Conservation (phyloP, 2,329 filamentous ascomycete genomes). For the Sporothrix euskadiensis region DNA sequence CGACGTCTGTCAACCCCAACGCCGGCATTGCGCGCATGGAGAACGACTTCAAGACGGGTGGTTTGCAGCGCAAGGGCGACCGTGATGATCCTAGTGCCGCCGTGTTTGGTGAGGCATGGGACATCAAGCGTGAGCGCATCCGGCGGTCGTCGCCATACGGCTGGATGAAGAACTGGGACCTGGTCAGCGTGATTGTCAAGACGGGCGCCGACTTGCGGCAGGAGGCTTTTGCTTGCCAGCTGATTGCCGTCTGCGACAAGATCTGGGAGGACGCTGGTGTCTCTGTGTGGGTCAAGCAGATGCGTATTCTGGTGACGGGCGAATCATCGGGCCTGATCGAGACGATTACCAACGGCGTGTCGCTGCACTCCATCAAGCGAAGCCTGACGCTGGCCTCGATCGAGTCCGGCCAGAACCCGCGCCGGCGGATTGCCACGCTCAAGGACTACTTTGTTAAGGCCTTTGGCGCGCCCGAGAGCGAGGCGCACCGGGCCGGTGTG, state of each 20-base stretch:
- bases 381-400: constrained; percentile 75
- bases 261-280: constrained; percentile 76
- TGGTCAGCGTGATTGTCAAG: constrained; percentile 85
- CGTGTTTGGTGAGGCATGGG: constrained; percentile 85
- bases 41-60: constrained; percentile 84
- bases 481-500: constrained; percentile 69
- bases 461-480: constrained; percentile 70
- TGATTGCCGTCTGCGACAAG: constrained; percentile 77
- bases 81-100: constrained; percentile 83
- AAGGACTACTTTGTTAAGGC: constrained; percentile 80
- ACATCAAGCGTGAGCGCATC: constrained; percentile 79
- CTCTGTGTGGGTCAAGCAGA: constrained; percentile 84
- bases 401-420: constrained; percentile 70
- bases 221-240: constrained; percentile 83
- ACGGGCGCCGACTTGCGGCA: constrained; percentile 80
- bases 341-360: constrained; percentile 85
- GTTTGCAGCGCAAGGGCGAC: constrained; percentile 76
- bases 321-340: constrained; percentile 83
- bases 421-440: constrained; percentile 74
- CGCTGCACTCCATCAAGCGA: constrained; percentile 81
- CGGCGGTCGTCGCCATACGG: constrained; percentile 81
- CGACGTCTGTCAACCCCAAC: constrained; percentile 62
- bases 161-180: constrained; percentile 88
- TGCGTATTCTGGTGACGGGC: constrained; percentile 83
- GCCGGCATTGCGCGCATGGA: constrained; percentile 83